Conservation (phyloP, 2,329 filamentous ascomycete genomes). For the Zelopaecilomyces penicillatus region DNA sequence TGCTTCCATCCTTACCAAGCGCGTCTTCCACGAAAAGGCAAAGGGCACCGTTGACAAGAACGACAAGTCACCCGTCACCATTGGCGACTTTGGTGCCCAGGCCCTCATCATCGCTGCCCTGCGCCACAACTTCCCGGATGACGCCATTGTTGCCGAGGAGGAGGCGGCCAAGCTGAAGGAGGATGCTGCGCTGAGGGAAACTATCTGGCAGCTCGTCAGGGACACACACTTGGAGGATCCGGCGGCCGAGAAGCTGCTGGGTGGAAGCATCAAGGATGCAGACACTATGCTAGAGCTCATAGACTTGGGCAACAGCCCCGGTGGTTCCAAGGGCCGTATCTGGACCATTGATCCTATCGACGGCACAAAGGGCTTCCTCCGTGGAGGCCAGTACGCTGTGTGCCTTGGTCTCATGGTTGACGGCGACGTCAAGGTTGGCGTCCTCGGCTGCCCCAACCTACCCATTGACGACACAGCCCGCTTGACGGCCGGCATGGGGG, state of each 20-base stretch:
- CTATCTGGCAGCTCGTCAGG: conserved; percentile 77
- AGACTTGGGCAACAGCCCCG: conserved; percentile 60
- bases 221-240: conserved; percentile 56
- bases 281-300: conserved; percentile 61
- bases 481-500: conserved; percentile 59
- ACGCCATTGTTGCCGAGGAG: conserved; percentile 92
- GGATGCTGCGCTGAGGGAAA: conserved; percentile 55
- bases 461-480: conserved; percentile 67
- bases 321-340: conserved; percentile 68
- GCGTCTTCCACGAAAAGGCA: conserved; percentile 65
- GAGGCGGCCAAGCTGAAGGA: conserved; percentile 73
- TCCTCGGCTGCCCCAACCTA: conserved; percentile 91
- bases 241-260: conserved; percentile 51
- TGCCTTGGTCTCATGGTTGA: conserved; percentile 89
- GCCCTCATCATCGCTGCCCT: conserved; percentile 90
- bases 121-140: conserved; percentile 77
- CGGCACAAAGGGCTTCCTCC: conserved; percentile 92
- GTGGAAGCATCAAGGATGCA: conserved; percentile 60
- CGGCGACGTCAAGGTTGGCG: conserved; percentile 87
- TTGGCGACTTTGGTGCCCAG: conserved; percentile 96
- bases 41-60: conserved; percentile 88
- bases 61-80: conserved; percentile 93
- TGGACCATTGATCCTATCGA: conserved; percentile 98
- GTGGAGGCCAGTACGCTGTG: conserved; percentile 94
- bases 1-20: conserved; percentile 47